Base-by-base conservation (phyloP, 257 asterid species). In the Ilex asprella region DNA sequence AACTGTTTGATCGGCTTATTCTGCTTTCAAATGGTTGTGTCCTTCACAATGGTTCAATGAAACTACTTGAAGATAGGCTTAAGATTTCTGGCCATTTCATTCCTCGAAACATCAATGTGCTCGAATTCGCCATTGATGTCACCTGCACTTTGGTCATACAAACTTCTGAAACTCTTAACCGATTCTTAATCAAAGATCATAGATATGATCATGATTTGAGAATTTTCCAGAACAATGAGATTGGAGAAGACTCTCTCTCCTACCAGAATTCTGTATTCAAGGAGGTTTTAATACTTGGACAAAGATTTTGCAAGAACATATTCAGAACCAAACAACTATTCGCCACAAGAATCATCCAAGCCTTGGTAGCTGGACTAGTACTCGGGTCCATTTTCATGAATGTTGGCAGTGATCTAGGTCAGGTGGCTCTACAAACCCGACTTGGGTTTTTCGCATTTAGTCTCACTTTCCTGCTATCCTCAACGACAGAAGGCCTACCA, bases 371-470 rank as follows among this genome's bases (percentile, higher is more conserved):
- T 3, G 96, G 97, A 13, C 58, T 73, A 15, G 73, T 81, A 16
- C 78, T 90, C 14, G 95, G 96, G 6, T 77, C 95, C 7, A 83
- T 91, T 13, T 91, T 85, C 77, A 87, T 82, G 85, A 76, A 87
- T 30, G 77, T 75, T 1, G 59, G 70, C 52, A 67, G 85, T n/a
- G 75, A 79, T 29, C 49, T 50, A 39, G 83, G 82, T 14, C 61
- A 71, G 44, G 60, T 70, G n/a, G 78, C 79, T 14, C 53, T 70
- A 13, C 91, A 87, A 55, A 79, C 96, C 0, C 77, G 89, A 11
- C 64, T 90, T 13, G 97, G 97, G 0, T 90, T 90, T 75, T 87
- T 90, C 57, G 95, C 95, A 0, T 90, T 90, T 78, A 87, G 76
- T 29, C 80, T 90, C 15, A 90, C 95, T 29, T 90, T 85, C 70